Evolutionary conservation across 371 early-diverging fungal species (phyloP).

Genomic region (Rhizopus sp.): DNA sequence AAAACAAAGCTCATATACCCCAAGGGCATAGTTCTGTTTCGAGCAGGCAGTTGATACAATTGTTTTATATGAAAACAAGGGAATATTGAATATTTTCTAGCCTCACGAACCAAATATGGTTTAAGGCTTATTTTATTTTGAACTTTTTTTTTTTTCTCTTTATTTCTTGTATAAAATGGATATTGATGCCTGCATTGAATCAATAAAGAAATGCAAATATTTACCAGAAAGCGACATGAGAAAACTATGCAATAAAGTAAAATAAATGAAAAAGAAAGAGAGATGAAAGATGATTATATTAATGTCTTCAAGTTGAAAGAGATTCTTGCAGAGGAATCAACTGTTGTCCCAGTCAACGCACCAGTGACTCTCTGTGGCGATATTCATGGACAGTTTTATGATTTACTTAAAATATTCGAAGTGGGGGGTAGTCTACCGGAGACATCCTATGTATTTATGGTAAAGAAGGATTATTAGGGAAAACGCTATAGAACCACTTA

Average conservation of each 20-base stretch:
- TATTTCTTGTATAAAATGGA: constrained; percentile 39
- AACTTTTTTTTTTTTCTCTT: constrained; percentile 4
- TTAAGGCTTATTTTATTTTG: constrained; percentile 5
- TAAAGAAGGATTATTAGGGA: constrained; percentile 6
- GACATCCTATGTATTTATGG: constrained; percentile 98
- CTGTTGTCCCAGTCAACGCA: constrained; percentile 91
- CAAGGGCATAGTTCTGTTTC: too few relatives aligned
- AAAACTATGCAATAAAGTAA: constrained; percentile 90
- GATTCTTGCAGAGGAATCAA: constrained; percentile 92
- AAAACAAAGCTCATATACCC: too few relatives aligned
- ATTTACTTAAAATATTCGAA: constrained; percentile 95
- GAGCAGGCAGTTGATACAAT: too few relatives aligned
- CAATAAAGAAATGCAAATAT: constrained; percentile 81
- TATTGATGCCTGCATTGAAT: constrained; percentile 59
- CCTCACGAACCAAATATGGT: constrained; percentile 1
- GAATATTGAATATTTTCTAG: not conserved
- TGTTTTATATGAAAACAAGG: too few relatives aligned
- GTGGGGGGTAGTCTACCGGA: constrained; percentile 96
- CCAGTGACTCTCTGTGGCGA: constrained; percentile 98
- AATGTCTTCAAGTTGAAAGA: constrained; percentile 75
- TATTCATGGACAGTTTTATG: constrained; percentile 99
- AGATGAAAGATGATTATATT: not conserved
- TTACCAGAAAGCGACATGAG: constrained; percentile 94
- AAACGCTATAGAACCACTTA: not conserved
- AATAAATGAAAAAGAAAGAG: not conserved